Percentiles rank a stretch among this genome's conserved stretches.
Evolutionary conservation across 345 rosid genomes (phyloP).

Genomic region (Syzygium jambos): DNA sequence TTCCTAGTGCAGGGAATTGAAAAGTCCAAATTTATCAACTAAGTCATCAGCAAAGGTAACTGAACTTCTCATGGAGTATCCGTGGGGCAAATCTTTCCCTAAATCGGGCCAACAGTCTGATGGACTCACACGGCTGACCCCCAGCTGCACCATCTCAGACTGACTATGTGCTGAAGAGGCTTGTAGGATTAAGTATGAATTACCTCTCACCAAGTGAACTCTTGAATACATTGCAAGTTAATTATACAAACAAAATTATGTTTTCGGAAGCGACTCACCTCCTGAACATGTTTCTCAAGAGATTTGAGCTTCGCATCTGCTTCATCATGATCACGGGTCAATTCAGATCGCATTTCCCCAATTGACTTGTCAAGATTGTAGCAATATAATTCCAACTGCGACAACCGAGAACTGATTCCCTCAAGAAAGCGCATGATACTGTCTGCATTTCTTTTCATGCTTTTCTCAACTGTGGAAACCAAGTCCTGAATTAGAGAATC

Average conservation of each 20-base stretch:
- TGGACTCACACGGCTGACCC: not conserved
- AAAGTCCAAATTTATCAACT: not conserved
- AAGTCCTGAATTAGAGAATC: slow-evolving; percentile 58
- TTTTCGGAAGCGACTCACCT: slow-evolving; percentile 31
- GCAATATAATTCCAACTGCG: slow-evolving; percentile 82
- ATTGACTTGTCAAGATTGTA: slow-evolving; percentile 93
- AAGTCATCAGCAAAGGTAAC: not conserved
- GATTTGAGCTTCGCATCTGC: slow-evolving; percentile 75
- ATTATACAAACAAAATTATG: not conserved
- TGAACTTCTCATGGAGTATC: not conserved
- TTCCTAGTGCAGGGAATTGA: not conserved
- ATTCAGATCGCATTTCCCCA: slow-evolving; percentile 82
- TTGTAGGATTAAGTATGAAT: not conserved
- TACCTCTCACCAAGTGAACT: not conserved
- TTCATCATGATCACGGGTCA: slow-evolving; percentile 56
- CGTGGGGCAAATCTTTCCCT: not conserved
- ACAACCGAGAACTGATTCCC: slow-evolving; percentile 90
- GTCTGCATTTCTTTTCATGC: slow-evolving; percentile 77
- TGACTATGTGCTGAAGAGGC: not conserved
- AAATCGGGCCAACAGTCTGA: not conserved
- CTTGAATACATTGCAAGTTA: not conserved
- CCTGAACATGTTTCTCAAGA: slow-evolving; percentile 90
- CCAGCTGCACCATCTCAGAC: not conserved
- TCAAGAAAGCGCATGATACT: slow-evolving; percentile 84
- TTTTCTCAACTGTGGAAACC: slow-evolving; percentile 46